Evolutionary conservation across 495 filamentous ascomycete species (phyloP).

Genomic region (Aspergillus asperescens): DNA sequence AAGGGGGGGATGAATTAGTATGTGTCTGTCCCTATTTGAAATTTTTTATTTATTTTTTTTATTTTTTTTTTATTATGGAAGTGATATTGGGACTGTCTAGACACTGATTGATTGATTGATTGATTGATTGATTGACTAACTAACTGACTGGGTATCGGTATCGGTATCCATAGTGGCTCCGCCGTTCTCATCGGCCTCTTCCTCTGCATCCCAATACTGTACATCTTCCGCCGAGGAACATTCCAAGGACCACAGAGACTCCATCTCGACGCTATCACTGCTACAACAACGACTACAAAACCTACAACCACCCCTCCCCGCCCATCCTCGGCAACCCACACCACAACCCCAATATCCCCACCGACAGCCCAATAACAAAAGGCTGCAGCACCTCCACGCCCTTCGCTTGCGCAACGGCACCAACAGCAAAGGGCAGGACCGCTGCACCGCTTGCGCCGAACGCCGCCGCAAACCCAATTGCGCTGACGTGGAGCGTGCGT

Average conservation of each 20-base stretch:
- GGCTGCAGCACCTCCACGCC: slow-evolving; percentile 78
- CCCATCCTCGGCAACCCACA: slow-evolving; percentile 33
- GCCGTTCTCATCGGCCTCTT: slow-evolving; percentile 25
- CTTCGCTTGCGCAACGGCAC: slow-evolving; percentile 73
- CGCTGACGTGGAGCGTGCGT: slow-evolving; percentile 62
- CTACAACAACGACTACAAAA: too few species aligned
- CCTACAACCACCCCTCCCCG: too few species aligned
- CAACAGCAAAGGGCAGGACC: slow-evolving; percentile 77
- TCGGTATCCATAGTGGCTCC: slow-evolving; percentile 12
- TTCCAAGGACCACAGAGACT: neutral
- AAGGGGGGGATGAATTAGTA: slow-evolving; percentile 34
- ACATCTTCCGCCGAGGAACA: slow-evolving; percentile 8
- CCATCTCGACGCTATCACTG: too few species aligned
- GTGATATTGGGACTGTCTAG: too few species aligned
- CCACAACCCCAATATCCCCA: slow-evolving; percentile 54
- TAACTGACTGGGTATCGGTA: too few species aligned
- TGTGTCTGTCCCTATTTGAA: neutral
- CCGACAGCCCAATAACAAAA: slow-evolving; percentile 63
- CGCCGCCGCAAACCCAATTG: slow-evolving; percentile 70
- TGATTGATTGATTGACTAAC: too few species aligned
- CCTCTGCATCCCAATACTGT: slow-evolving; percentile 20
- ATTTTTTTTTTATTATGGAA: too few species aligned
- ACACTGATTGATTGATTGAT: too few species aligned
- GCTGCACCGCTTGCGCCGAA: slow-evolving; percentile 74
- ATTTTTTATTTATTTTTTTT: neutral